Evolutionary conservation across 2,329 filamentous ascomycete genomes (phyloP), one percentile per base, ranked within the genome.

Genomic region (Colletotrichum caudatum): DNA sequence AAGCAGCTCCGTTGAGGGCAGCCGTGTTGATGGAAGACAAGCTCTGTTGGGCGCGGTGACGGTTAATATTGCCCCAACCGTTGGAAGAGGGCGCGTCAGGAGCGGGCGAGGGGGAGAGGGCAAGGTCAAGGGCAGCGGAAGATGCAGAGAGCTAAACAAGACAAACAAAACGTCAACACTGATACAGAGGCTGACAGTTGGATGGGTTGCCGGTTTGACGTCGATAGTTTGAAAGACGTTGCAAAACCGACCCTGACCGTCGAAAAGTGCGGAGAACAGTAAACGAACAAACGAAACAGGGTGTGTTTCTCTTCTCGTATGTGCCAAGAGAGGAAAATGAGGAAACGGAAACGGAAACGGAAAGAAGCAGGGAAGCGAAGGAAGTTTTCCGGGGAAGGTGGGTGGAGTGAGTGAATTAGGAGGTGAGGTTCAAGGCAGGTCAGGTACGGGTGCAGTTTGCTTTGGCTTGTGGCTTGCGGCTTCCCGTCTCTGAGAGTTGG

Each of bases 61-160:
- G 91, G 79, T 87, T 87, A 80, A 91, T 87, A 76, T 86, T 85
- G 76, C 87, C 87, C 87, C 91, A 93, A 75, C 87, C 85, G 82
- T 85, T 83, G 64, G 78, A 76, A 51, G 79, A 77, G 50, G 80
- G 73, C 60, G 80, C 77, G 74, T 94, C 90, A 70, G 90, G 87
- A 74, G 88, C 90, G 58, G 90, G 88, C 71, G 88, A 90, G 73
- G 90, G 90, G 61, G 91, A 90, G 72, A 91, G 87, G 69, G 93
- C 92, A 79, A 97, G 87, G 82, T 97, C 94, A 78, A 95, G 87
- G 64, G 94, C 92, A 79, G 93, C 91, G 76, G 93, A 94, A 73
- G 93, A 94, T 66, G 93, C 90, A 80, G 93, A 94, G 73, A 95
- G 86, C 90, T 96, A 84, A 80, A 82, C 80, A 73, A 71, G 79